Evolutionary conservation across 345 rosid genomes (phyloP).

Genomic region (Moringa oleifera): DNA sequence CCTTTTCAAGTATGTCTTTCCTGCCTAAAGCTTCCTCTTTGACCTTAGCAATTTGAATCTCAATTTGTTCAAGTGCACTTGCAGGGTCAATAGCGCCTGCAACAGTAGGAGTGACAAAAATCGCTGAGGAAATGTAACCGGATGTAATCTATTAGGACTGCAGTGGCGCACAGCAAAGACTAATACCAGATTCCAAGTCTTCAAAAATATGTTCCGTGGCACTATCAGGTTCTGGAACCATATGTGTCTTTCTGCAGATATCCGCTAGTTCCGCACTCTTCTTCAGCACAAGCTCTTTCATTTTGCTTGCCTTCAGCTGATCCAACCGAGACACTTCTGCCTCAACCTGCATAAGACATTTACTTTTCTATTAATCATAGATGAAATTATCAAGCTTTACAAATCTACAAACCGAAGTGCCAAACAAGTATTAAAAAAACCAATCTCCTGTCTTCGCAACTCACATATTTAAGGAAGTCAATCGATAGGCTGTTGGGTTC

Average conservation of each 20-base stretch:
- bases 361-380: background rate
- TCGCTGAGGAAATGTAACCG: background rate
- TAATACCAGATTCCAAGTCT: conserved; percentile 79
- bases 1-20: conserved; percentile 88
- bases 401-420: conserved; percentile 1
- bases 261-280: conserved; percentile 87
- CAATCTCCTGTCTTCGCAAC: conserved; percentile 19
- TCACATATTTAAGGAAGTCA: conserved; percentile 73
- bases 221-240: conserved; percentile 59
- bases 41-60: conserved; percentile 69
- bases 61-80: conserved; percentile 67
- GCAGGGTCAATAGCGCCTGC: conserved; percentile 62
- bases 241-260: conserved; percentile 81
- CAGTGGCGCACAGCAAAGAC: background rate
- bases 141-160: background rate
- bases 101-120: conserved; percentile 5
- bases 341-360: conserved; percentile 55
- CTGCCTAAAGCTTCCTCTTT: conserved; percentile 92
- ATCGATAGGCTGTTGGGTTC: conserved; percentile 79
- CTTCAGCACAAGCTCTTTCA: conserved; percentile 96
- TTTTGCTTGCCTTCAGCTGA: conserved; percentile 83
- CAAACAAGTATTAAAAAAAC: background rate
- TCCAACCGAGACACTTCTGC: conserved; percentile 86
- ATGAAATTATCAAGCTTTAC: background rate
- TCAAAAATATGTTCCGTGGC: conserved; percentile 61